Evolutionary conservation across 768 basidiomycete genomes (phyloP).

Genomic region (Boletus fagicola): DNA sequence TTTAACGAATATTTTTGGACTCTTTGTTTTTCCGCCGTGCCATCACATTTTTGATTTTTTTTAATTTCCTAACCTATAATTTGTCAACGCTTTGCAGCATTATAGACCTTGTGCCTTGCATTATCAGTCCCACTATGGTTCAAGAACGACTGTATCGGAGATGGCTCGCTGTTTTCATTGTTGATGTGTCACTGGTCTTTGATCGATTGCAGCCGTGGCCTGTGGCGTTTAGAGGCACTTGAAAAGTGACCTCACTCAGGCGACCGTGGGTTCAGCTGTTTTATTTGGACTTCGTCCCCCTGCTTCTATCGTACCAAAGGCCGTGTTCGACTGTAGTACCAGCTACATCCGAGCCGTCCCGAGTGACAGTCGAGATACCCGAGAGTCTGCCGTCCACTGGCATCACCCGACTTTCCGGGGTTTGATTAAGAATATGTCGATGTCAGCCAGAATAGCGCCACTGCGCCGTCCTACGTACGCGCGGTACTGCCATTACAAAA

Average conservation of each 20-base stretch:
- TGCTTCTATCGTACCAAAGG: background rate
- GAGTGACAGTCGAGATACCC: background rate
- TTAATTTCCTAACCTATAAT: constrained; percentile 10
- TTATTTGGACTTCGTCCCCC: background rate
- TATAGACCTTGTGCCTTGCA: constrained; percentile 6
- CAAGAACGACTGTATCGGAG: background rate
- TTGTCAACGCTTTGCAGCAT: constrained; percentile 3
- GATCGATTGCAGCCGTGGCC: background rate
- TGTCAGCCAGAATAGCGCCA: no score
- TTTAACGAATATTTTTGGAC: constrained; percentile 9
- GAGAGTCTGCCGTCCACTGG: no score
- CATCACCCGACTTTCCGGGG: no score
- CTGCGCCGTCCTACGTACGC: background rate
- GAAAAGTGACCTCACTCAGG: background rate
- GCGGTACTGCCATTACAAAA: background rate
- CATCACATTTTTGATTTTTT: background rate
- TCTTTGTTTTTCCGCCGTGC: background rate
- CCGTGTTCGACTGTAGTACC: background rate
- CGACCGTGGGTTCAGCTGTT: background rate
- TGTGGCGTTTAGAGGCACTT: background rate
- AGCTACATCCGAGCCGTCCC: background rate
- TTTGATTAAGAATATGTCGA: background rate
- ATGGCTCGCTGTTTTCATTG: background rate
- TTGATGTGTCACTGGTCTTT: background rate
- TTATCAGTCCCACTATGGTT: background rate